Conservation (phyloP, 768 basidiomycete species). For the Macrolepiota dolichaula region DNA sequence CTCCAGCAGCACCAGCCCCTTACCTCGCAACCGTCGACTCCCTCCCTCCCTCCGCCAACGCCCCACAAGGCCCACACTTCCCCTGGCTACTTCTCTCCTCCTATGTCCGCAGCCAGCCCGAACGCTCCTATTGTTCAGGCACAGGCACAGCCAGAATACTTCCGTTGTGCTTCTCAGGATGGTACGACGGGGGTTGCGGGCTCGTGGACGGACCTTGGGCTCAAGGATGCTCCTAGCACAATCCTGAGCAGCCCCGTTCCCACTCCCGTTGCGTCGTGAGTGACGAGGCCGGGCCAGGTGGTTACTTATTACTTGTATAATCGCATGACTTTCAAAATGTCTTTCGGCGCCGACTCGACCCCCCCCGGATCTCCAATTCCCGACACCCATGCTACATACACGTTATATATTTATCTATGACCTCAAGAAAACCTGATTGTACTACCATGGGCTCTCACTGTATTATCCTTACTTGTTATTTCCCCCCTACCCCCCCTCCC, state of each 20-base stretch:
- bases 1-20: constrained; percentile 20
- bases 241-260: constrained; percentile 17
- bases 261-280: constrained; percentile 19
- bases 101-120: constrained; percentile 12
- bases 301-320: constrained; percentile 7
- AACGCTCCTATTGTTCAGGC: constrained; percentile 1
- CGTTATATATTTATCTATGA: constrained; percentile 13
- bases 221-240: constrained; percentile 10
- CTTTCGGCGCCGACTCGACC: constrained; percentile 1
- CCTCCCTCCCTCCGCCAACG: constrained; percentile 15
- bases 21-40: constrained; percentile 16
- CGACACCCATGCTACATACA: constrained; percentile 9
- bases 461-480: constrained; percentile 5
- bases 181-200: constrained; percentile 4
- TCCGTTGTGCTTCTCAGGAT: constrained; percentile 14
- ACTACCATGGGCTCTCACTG: constrained; percentile 12
- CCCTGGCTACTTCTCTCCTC: constrained; percentile 21
- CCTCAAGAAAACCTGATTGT: constrained; percentile 13
- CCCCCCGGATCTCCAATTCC: background rate
- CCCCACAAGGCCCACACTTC: constrained; percentile 24
- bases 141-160: constrained; percentile 17
- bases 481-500: too few relatives aligned
- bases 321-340: background rate
- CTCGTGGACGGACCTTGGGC: constrained; percentile 9
- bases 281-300: background rate